phyloP scores from a whole-genome alignment of 1,284 basidiomycete species.

The Rhizopogon parksii region DNA sequence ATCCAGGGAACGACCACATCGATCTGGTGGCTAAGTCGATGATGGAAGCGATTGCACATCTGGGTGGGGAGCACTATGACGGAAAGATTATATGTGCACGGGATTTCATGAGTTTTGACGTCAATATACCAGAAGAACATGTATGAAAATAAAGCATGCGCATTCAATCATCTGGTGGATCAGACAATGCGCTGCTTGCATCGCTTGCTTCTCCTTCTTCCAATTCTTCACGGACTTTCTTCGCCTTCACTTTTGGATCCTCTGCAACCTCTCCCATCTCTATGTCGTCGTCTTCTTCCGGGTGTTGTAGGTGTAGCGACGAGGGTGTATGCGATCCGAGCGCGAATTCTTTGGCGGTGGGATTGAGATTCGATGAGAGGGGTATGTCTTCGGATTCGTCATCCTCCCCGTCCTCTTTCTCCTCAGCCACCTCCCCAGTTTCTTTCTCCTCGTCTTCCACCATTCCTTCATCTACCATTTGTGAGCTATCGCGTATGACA shows the following conservation, averaged over 20 bases:
- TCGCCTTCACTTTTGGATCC: conserved; percentile 43
- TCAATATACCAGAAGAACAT: conserved; percentile 33
- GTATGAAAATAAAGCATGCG: conserved; percentile 11
- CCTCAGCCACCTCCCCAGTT: conserved; percentile 31
- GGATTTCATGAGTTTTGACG: conserved; percentile 65
- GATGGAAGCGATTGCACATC: conserved; percentile 54
- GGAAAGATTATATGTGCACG: conserved; percentile 58
- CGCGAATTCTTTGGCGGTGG: conserved; percentile 30
- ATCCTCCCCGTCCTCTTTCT: conserved; percentile 32
- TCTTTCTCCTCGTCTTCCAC: conserved; percentile 34
- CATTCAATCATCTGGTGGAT: conserved; percentile 43
- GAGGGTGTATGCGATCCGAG: conserved; percentile 26
- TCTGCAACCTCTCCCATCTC: conserved; percentile 84
- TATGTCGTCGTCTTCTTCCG: conserved; percentile 51
- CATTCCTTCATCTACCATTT: conserved; percentile 19
- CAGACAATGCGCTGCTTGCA: conserved; percentile 66
- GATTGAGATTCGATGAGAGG: conserved; percentile 29
- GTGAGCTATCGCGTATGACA: background rate
- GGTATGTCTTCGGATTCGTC: conserved; percentile 30
- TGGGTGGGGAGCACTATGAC: conserved; percentile 49
- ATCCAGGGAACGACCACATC: conserved; percentile 48
- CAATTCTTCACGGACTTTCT: conserved; percentile 58
- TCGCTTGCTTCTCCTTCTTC: conserved; percentile 83
- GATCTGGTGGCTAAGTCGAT: conserved; percentile 40
- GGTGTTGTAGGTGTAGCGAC: conserved; percentile 20